Conservation (phyloP, 2,329 filamentous ascomycete species). For the Trichoderma atrobrunneum region DNA sequence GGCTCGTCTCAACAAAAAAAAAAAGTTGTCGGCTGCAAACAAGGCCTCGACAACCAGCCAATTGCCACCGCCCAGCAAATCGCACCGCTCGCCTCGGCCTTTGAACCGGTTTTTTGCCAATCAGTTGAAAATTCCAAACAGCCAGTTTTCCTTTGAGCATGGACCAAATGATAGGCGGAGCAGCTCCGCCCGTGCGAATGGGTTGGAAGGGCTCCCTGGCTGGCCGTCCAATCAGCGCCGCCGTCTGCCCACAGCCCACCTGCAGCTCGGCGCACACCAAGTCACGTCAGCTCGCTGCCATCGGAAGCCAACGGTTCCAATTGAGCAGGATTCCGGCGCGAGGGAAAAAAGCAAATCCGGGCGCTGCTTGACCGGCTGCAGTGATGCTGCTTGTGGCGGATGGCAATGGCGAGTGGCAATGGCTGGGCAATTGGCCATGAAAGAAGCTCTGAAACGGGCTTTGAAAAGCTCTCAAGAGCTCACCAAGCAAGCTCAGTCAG, state of each 20-base stretch:
- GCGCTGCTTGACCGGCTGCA: neutral
- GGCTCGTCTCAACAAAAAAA: neutral
- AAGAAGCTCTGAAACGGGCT: neutral
- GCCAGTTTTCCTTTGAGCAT: conserved; percentile 2
- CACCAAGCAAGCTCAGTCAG: neutral
- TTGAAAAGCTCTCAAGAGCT: neutral
- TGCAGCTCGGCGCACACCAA: conserved; percentile 11
- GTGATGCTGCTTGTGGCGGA: neutral
- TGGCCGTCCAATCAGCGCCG: conserved; percentile 12
- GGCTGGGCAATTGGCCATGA: neutral
- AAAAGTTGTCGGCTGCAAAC: neutral
- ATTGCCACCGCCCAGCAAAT: conserved; percentile 3
- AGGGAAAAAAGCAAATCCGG: neutral
- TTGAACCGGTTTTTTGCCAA: conserved; percentile 1
- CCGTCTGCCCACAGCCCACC: conserved; percentile 6
- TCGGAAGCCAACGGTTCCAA: conserved; percentile 7
- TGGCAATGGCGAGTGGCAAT: neutral
- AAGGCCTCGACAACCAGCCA: neutral
- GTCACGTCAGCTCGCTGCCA: conserved; percentile 17
- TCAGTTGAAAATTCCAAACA: conserved; percentile 11
- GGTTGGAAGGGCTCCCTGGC: conserved; percentile 4
- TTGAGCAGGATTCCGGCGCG: neutral
- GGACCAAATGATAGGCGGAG: conserved; percentile 18
- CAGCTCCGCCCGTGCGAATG: conserved; percentile 6
- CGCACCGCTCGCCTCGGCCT: neutral